Conservation (phyloP, 2,329 filamentous ascomycete species). For the Hypoxylon sp. region DNA sequence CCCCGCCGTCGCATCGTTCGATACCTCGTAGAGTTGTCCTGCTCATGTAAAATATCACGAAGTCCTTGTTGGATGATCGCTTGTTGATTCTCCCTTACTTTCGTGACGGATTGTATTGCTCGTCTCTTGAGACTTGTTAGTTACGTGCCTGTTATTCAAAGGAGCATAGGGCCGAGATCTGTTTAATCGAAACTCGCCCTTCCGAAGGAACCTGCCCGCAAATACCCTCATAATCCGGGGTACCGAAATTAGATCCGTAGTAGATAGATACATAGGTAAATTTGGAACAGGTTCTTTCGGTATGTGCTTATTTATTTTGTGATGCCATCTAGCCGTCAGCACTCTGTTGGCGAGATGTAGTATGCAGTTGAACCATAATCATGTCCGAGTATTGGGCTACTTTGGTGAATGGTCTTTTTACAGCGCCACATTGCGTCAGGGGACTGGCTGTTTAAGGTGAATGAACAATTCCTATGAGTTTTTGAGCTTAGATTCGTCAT, state of each 20-base stretch:
- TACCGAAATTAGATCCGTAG: not conserved
- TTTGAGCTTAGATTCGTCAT: not conserved
- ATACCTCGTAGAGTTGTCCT: conserved; percentile 9
- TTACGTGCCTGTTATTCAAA: not conserved
- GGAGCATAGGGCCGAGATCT: not conserved
- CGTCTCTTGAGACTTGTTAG: not conserved
- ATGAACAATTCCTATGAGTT: not conserved
- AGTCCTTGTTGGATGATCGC: not conserved
- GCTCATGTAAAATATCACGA: conserved; percentile 16
- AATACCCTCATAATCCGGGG: not conserved
- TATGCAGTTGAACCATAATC: not conserved
- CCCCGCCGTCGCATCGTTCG: conserved; percentile 17
- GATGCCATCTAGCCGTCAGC: not conserved
- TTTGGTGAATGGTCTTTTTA: not conserved
- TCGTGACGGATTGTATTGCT: conserved; percentile 9
- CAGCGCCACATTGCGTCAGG: not conserved
- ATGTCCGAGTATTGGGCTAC: not conserved
- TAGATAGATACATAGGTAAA: not conserved
- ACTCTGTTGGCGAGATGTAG: not conserved
- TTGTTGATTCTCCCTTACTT: conserved; percentile 3
- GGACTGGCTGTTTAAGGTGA: not conserved
- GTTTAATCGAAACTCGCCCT: not conserved
- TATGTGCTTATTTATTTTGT: not conserved
- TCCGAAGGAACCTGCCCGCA: not conserved
- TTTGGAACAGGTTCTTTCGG: too few relatives aligned